A percentile compares a stretch with the other conserved stretches of the same genome.
Conservation (phyloP, 768 basidiomycete species). For the Lactarius tabidus region DNA sequence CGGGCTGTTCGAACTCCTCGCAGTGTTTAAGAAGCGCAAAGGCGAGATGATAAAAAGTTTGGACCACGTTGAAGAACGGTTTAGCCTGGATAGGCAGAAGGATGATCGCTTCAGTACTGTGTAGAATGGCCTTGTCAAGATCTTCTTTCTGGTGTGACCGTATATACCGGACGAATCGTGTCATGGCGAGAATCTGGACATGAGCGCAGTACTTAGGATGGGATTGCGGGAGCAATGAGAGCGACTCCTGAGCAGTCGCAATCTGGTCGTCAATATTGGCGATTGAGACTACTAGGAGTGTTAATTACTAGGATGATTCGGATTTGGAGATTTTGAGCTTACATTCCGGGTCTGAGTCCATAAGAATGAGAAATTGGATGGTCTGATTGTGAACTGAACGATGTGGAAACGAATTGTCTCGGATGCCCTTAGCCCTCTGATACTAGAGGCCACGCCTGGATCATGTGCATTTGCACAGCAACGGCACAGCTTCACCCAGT, state of each 20-base stretch:
- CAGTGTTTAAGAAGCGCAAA: neutral
- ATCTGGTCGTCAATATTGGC: neutral
- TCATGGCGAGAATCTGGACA: neutral
- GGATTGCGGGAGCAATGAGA: neutral
- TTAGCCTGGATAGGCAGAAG: neutral
- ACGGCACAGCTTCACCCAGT: no score
- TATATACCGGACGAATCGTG: rapidly evolving
- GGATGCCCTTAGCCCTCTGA: no score
- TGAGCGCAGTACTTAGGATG: neutral
- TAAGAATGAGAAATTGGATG: neutral
- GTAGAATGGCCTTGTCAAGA: neutral
- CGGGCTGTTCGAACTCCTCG: neutral
- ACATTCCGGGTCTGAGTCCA: neutral
- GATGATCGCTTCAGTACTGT: neutral
- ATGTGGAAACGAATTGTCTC: no score
- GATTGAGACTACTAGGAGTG: neutral
- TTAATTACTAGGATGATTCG: neutral
- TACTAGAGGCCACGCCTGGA: no score
- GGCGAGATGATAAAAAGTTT: no score
- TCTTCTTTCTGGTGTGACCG: neutral
- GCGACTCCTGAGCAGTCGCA: neutral
- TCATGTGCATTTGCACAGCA: no score
- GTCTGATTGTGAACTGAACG: no score
- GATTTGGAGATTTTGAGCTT: neutral
- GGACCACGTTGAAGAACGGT: neutral